Percentiles rank a stretch among this genome's conserved stretches.
Evolutionary conservation across 805 yeast genomes (phyloP).

Genomic region (Grigorovia humatica): DNA sequence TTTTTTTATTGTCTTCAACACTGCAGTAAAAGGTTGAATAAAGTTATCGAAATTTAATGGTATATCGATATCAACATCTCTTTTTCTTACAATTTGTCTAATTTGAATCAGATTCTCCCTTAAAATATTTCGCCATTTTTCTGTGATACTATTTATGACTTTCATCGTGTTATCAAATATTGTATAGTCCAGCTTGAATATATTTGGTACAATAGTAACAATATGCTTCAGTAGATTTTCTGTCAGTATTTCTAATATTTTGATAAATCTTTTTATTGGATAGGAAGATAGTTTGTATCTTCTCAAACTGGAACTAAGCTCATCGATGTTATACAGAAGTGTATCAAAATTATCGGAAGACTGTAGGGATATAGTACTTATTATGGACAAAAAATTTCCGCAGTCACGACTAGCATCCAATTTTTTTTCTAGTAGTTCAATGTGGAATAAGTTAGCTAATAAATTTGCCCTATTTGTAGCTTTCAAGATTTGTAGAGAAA

Average conservation of each 20-base stretch:
- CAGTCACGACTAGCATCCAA: constrained; percentile 41
- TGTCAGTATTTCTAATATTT: constrained; percentile 56
- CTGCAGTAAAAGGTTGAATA: constrained; percentile 36
- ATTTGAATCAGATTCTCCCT: constrained; percentile 30
- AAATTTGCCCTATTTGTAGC: constrained; percentile 58
- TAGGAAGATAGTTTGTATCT: constrained; percentile 49
- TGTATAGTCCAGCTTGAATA: constrained; percentile 35
- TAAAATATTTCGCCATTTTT: constrained; percentile 47
- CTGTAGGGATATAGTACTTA: constrained; percentile 54
- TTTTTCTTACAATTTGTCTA: constrained; percentile 60
- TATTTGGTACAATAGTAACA: constrained; percentile 30
- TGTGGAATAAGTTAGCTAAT: constrained; percentile 55
- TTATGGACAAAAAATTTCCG: constrained; percentile 53
- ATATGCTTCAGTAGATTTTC: constrained; percentile 43
- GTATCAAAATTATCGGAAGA: constrained; percentile 37
- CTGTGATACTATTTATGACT: constrained; percentile 30
- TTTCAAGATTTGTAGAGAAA: constrained; percentile 51
- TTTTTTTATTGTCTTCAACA: constrained; percentile 17
- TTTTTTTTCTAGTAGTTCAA: constrained; percentile 54
- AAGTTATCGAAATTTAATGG: constrained; percentile 5
- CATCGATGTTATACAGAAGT: constrained; percentile 35
- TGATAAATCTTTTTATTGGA: constrained; percentile 54
- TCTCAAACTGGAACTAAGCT: constrained; percentile 52
- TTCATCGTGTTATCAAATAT: constrained; percentile 27
- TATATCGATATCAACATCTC: neutral